Evolutionary conservation across 495 filamentous ascomycete species (phyloP).

Genomic region (Aspergillus taichungensis): DNA sequence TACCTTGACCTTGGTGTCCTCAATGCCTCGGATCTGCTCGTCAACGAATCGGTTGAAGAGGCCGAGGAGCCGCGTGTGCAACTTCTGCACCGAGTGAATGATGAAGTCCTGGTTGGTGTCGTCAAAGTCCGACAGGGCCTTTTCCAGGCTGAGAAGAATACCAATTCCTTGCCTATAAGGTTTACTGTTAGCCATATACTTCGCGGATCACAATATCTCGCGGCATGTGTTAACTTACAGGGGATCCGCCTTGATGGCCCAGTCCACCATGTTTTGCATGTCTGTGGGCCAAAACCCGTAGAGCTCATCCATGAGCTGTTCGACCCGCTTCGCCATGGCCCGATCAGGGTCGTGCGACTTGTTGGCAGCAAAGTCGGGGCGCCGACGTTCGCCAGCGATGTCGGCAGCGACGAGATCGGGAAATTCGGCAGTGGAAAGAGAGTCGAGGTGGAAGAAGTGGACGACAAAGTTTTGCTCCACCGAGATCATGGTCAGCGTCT

Average conservation of each 20-base stretch:
- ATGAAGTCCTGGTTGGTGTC: slow-evolving; percentile 92
- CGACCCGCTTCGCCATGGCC: slow-evolving; percentile 66
- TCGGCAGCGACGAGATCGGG: slow-evolving; percentile 61
- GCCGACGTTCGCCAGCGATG: slow-evolving; percentile 55
- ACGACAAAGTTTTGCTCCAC: slow-evolving; percentile 93
- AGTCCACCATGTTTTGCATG: slow-evolving; percentile 73
- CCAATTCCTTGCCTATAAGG: slow-evolving; percentile 71
- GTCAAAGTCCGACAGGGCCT: slow-evolving; percentile 63
- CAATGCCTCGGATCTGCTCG: slow-evolving; percentile 88
- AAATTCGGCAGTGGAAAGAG: slow-evolving; percentile 68
- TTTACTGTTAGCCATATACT: background rate
- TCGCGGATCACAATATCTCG: too few relatives aligned
- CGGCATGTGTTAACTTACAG: slow-evolving; percentile 45
- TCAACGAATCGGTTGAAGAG: slow-evolving; percentile 86
- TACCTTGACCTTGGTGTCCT: slow-evolving; percentile 98
- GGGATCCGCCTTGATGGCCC: slow-evolving; percentile 71
- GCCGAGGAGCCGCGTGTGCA: slow-evolving; percentile 64
- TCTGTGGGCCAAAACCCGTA: slow-evolving; percentile 74
- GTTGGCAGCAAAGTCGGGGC: slow-evolving; percentile 60
- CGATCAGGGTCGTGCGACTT: slow-evolving; percentile 78
- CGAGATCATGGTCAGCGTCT: slow-evolving; percentile 68
- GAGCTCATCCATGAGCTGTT: slow-evolving; percentile 76
- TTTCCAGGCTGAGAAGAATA: slow-evolving; percentile 71
- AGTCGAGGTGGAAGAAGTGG: slow-evolving; percentile 85
- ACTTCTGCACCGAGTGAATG: slow-evolving; percentile 64